Evolutionary conservation across 768 basidiomycete species (phyloP).

Genomic region (Macrolepiota dolichaula): DNA sequence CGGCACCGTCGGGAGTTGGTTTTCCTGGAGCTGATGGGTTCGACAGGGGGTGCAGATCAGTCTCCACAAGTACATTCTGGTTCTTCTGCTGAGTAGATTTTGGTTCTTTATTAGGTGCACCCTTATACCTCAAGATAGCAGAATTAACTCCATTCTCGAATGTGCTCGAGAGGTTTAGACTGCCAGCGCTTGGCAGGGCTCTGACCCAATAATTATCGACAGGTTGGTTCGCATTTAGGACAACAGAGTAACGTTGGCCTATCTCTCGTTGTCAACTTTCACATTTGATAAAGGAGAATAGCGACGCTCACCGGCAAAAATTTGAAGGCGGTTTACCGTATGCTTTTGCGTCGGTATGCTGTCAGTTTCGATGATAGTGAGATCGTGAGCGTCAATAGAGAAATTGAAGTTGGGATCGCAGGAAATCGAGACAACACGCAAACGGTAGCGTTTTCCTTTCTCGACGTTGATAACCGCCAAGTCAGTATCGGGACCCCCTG

Average conservation of each 20-base stretch:
- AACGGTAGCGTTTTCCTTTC: constrained; percentile 28
- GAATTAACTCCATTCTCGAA: constrained; percentile 18
- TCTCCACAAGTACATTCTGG: too few species aligned
- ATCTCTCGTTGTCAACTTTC: constrained; percentile 22
- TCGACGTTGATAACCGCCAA: constrained; percentile 32
- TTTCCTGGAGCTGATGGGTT: constrained; percentile 22
- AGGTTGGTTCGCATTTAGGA: constrained; percentile 31
- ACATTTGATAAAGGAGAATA: neutral
- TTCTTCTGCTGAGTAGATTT: constrained; percentile 14
- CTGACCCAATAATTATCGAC: constrained; percentile 36
- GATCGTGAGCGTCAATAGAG: constrained; percentile 40
- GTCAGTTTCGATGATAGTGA: constrained; percentile 36
- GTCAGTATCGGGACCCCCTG: constrained; percentile 25
- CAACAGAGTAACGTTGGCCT: constrained; percentile 40
- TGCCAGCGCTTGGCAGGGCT: constrained; percentile 22
- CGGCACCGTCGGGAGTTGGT: constrained; percentile 29
- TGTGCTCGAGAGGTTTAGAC: neutral
- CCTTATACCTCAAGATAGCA: constrained; percentile 26
- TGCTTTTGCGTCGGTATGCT: constrained; percentile 21
- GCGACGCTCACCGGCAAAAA: constrained; percentile 18
- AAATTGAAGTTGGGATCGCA: constrained; percentile 33
- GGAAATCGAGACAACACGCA: constrained; percentile 20
- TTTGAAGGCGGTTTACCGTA: constrained; percentile 26
- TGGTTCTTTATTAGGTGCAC: constrained; percentile 30
- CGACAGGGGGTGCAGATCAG: neutral